A percentile compares a stretch with the other conserved stretches of the same genome.
Conservation (phyloP, 2,329 filamentous ascomycete species). For the Triangularia setosa region DNA sequence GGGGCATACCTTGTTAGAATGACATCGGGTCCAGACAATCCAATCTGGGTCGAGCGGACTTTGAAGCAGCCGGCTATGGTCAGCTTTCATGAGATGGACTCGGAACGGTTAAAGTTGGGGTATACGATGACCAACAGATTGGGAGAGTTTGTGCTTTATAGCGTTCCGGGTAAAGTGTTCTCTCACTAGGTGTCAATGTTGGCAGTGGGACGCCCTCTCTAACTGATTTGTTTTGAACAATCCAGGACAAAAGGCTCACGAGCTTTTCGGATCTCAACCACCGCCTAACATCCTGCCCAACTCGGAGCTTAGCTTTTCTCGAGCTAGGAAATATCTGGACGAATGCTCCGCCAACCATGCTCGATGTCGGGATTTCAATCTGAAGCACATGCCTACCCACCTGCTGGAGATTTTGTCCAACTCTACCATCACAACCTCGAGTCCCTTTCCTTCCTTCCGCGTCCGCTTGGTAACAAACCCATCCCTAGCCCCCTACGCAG, state of each 20-base stretch:
- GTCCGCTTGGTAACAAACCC: background rate
- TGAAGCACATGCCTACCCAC: background rate
- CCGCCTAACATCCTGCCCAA: slow-evolving; percentile 1
- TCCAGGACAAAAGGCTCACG: background rate
- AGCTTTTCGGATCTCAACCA: background rate
- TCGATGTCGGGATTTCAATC: background rate
- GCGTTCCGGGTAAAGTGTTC: background rate
- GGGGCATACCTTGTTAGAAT: background rate
- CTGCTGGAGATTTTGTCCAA: background rate
- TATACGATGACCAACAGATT: background rate
- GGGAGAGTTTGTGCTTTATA: background rate
- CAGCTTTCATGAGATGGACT: background rate
- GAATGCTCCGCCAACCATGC: background rate
- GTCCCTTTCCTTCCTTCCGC: background rate
- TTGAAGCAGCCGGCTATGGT: background rate
- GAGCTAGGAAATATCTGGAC: background rate
- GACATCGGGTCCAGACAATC: background rate
- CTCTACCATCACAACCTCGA: background rate
- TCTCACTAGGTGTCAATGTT: too few relatives aligned
- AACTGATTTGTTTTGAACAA: too few relatives aligned
- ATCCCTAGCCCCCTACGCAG: background rate
- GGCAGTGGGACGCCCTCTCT: too few relatives aligned
- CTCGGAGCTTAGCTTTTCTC: background rate
- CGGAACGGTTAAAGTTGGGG: background rate
- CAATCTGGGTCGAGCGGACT: background rate